These are phyloP conservation scores for Triangularia setosa DNA, from an alignment of 2,329 filamentous ascomycete species.

Conservation along the genomic window DNA sequence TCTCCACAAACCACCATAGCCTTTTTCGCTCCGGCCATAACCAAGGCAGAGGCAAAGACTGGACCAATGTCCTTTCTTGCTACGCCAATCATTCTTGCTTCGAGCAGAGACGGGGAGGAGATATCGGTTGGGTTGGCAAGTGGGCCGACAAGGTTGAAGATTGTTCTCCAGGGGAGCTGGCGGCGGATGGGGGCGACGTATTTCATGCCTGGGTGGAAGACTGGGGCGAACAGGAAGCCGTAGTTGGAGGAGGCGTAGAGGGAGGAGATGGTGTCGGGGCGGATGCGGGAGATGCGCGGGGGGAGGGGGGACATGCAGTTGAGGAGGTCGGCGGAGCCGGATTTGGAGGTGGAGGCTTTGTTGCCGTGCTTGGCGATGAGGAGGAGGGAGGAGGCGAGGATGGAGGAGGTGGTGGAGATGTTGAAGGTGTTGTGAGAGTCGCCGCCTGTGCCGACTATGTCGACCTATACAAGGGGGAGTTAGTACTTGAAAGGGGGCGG, in stretches of 20 bases:
- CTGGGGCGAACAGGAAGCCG: conserved; percentile 90
- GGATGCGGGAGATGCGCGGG: conserved; percentile 71
- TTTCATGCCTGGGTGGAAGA: conserved; percentile 94
- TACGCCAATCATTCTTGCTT: conserved; percentile 90
- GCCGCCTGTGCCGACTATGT: conserved; percentile 96
- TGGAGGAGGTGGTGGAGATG: conserved; percentile 91
- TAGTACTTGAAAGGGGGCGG: conserved; percentile 4
- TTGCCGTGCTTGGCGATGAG: conserved; percentile 95
- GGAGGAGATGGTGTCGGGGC: conserved; percentile 62
- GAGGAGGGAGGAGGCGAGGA: conserved; percentile 79
- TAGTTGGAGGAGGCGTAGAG: conserved; percentile 85
- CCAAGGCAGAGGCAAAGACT: conserved; percentile 82
- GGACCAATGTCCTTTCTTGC: conserved; percentile 81
- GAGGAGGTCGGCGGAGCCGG: conserved; percentile 89
- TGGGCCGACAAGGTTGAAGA: conserved; percentile 95
- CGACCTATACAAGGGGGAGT: conserved; percentile 48
- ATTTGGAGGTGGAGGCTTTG: conserved; percentile 89
- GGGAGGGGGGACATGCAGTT: conserved; percentile 67
- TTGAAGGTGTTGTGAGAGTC: conserved; percentile 98
- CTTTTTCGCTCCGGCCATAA: conserved; percentile 71
- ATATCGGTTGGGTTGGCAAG: conserved; percentile 86
- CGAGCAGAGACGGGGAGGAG: conserved; percentile 50
- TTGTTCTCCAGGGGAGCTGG: conserved; percentile 88
- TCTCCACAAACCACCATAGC: conserved; percentile 88
- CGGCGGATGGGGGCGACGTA: conserved; percentile 81